phyloP scores from a whole-genome alignment of 345 rosid genomes.

The Toxicodendron radicans region DNA sequence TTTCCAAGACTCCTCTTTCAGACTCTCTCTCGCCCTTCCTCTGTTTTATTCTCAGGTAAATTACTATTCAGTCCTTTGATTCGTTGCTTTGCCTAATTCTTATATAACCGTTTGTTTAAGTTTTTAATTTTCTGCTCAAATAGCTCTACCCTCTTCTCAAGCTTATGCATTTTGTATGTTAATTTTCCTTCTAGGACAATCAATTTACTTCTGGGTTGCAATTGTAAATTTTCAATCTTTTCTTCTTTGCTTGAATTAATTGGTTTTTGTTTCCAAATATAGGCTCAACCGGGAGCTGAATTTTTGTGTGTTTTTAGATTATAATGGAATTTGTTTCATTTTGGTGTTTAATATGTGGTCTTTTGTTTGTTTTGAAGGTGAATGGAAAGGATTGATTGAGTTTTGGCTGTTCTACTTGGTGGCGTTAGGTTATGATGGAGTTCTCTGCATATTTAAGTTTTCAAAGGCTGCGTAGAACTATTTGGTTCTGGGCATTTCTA shows the following conservation, averaged over 20 bases:
- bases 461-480: constrained; percentile 21
- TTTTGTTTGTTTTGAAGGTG: constrained; percentile 30
- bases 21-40: background rate
- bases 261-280: background rate
- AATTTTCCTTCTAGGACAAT: background rate
- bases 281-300: background rate
- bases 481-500: constrained; percentile 47
- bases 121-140: background rate
- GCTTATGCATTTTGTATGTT: background rate
- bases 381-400: constrained; percentile 40
- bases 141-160: background rate
- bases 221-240: background rate
- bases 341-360: background rate
- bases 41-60: background rate
- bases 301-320: background rate
- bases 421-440: constrained; percentile 41
- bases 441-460: constrained; percentile 11
- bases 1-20: background rate
- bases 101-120: background rate
- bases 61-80: background rate
- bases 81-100: background rate
- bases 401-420: constrained; percentile 15
- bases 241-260: background rate
- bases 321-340: background rate
- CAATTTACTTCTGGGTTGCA: background rate